Base-by-base conservation (phyloP, 257 asterid species). In the Coffea eugenioides region DNA sequence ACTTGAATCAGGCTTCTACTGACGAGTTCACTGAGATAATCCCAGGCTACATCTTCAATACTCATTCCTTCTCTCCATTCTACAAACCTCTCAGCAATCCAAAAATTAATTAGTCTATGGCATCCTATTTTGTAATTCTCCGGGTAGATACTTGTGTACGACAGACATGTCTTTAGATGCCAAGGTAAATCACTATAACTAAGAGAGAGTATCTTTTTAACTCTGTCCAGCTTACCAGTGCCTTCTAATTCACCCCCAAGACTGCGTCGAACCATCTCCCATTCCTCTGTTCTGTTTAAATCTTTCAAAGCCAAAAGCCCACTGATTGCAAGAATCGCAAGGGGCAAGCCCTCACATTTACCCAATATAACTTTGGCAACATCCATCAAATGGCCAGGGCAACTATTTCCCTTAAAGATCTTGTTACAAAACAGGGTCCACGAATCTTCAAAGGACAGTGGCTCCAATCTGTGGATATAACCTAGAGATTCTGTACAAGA, bases 241-340 rank as follows among this genome's bases (percentile, higher is more conserved):
- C 81, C 75, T 68, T 36, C 76, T 71, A 80, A 48, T 69, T 80
- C 80, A 23, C 52, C 79, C 0, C 71, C 75, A 20, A 78, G 62
- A 78, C 27, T 77, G 15, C 15, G 52, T 25, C 52, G 16, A 41
- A 77, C 51, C 36, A 77, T 5, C 73, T 80, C 46, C 82, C 84
- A 80, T 46, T 75, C 80, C 20, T 80, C 66, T n/a, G 10, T 46
- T 46, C 77, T 80, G 14, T 36, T 69, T 45, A 39, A 18, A n/a
- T 25, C 49, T 67, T 80, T 83, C 3, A 72, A 36, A 70, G 84
- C 77, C 41, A 83, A 43, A 18, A 79, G 67, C 18, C 86, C 84
- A 15, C 81, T 75, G 72, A 77, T 77, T 34, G 68, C 77, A 36
- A 80, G 74, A 61, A 83, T 76, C 0, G 71, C 86, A 46, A 83